These are phyloP conservation scores for Lachnum nothofagi DNA, from an alignment of 2,329 filamentous ascomycete genomes.

Conservation along the genomic window DNA sequence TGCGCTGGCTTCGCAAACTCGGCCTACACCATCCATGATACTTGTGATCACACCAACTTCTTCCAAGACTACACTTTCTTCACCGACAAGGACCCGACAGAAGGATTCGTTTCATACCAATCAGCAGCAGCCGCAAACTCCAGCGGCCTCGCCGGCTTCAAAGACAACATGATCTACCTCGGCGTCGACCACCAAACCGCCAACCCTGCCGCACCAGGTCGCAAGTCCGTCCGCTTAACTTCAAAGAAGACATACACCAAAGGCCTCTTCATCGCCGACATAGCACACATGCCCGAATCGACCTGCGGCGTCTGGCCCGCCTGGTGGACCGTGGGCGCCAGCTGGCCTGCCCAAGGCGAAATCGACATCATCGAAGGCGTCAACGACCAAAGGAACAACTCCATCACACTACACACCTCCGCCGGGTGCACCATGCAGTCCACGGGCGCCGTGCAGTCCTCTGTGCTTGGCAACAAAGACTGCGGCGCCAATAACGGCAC, in stretches of 20 bases:
- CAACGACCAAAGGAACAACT: constrained; percentile 54
- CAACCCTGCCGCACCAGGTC: constrained; percentile 55
- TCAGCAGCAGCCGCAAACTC: constrained; percentile 52
- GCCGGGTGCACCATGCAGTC: constrained; percentile 53
- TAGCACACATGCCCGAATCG: constrained; percentile 54
- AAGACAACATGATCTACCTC: constrained; percentile 55
- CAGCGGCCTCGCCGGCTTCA: constrained; percentile 41
- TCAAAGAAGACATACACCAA: constrained; percentile 50
- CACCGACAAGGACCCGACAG: constrained; percentile 59
- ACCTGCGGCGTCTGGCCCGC: constrained; percentile 58
- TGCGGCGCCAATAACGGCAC: constrained; percentile 47
- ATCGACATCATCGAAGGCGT: constrained; percentile 80
- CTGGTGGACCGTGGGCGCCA: constrained; percentile 51
- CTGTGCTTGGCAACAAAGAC: constrained; percentile 44
- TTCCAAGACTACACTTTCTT: constrained; percentile 52
- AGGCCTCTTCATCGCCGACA: constrained; percentile 54
- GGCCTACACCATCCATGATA: constrained; percentile 40
- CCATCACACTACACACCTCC: constrained; percentile 64
- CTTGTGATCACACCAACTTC: constrained; percentile 41
- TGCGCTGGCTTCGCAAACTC: constrained; percentile 24
- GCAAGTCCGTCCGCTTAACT: constrained; percentile 63
- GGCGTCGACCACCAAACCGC: constrained; percentile 61
- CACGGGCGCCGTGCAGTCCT: constrained; percentile 43
- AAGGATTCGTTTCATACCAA: constrained; percentile 69
- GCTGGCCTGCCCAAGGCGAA: constrained; percentile 67